Conservation (phyloP, 2,329 filamentous ascomycete species). For the Geosmithia flava region DNA sequence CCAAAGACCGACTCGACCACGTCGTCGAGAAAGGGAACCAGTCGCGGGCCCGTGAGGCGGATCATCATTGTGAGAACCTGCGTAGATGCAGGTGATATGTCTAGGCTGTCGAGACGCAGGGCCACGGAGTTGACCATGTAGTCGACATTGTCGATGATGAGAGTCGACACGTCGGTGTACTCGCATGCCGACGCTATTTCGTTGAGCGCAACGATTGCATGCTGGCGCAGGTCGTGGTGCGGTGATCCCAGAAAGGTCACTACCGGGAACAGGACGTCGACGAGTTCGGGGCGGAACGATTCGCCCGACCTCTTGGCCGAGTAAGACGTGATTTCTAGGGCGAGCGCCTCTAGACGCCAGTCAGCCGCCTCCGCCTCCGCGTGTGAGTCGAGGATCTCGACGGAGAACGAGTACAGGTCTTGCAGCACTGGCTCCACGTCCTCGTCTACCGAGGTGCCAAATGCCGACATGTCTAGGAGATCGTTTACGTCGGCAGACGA, state of each 20-base stretch:
- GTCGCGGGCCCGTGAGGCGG: slow-evolving; percentile 63
- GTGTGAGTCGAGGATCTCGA: slow-evolving; percentile 45
- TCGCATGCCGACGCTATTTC: slow-evolving; percentile 63
- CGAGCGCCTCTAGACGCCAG: slow-evolving; percentile 66
- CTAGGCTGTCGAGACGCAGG: slow-evolving; percentile 78
- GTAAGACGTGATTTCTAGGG: slow-evolving; percentile 69
- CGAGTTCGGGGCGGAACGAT: slow-evolving; percentile 71
- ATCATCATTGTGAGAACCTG: slow-evolving; percentile 94
- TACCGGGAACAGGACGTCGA: slow-evolving; percentile 86
- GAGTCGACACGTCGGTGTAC: slow-evolving; percentile 60
- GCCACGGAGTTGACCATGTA: slow-evolving; percentile 93
- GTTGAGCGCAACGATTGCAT: slow-evolving; percentile 76
- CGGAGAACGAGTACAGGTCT: slow-evolving; percentile 59
- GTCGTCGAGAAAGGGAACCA: slow-evolving; percentile 86
- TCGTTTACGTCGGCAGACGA: slow-evolving; percentile 46
- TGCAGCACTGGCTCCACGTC: slow-evolving; percentile 36
- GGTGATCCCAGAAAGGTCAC: slow-evolving; percentile 73
- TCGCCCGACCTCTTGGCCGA: slow-evolving; percentile 54
- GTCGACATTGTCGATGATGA: slow-evolving; percentile 86
- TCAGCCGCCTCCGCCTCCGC: slow-evolving; percentile 38
- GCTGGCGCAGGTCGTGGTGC: slow-evolving; percentile 54
- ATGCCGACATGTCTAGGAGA: slow-evolving; percentile 45
- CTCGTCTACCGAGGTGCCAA: slow-evolving; percentile 18
- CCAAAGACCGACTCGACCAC: slow-evolving; percentile 84
- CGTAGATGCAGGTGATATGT: slow-evolving; percentile 82